Percentiles rank a stretch among this genome's conserved stretches.
Evolutionary conservation across 306 rosid genomes (phyloP).

Genomic region (Vicia villosa): DNA sequence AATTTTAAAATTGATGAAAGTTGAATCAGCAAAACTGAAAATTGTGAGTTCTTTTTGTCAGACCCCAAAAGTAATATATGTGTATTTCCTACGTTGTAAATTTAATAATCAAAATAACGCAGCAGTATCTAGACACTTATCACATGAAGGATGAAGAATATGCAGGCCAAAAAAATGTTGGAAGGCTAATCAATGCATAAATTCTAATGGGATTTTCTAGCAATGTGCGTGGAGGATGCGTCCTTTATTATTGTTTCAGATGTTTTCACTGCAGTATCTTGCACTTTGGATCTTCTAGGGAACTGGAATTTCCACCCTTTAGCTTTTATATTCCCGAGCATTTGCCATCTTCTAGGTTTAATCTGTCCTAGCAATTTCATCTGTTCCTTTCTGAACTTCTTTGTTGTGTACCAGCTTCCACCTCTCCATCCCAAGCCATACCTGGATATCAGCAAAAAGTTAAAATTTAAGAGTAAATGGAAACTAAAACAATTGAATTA

Average conservation of each 20-base stretch:
- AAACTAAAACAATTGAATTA: background rate
- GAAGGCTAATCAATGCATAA: constrained; percentile 26
- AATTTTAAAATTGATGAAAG: background rate
- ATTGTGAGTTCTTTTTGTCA: constrained; percentile 1
- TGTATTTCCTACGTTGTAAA: constrained; percentile 21
- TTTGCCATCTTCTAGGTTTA: constrained; percentile 72
- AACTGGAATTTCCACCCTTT: constrained; percentile 59
- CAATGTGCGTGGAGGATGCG: constrained; percentile 34
- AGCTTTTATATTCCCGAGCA: constrained; percentile 65
- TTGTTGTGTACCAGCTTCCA: constrained; percentile 74
- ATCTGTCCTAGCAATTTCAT: constrained; percentile 77
- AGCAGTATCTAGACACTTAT: constrained; percentile 10
- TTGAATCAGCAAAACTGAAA: background rate
- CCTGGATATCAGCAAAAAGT: constrained; percentile 49
- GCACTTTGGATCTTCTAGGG: constrained; percentile 50
- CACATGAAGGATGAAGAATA: constrained; percentile 22
- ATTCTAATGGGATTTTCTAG: constrained; percentile 30
- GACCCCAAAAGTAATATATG: background rate
- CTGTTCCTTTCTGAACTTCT: constrained; percentile 82
- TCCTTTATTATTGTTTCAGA: constrained; percentile 50
- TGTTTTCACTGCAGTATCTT: constrained; percentile 48
- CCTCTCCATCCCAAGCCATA: constrained; percentile 96
- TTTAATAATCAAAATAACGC: constrained; percentile 8
- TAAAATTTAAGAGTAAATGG: background rate
- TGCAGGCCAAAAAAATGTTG: constrained; percentile 22